A percentile compares a stretch with the other conserved stretches of the same genome.
Evolutionary conservation across 305 asterid species (phyloP).

Genomic region (Caryopteris hybrid): DNA sequence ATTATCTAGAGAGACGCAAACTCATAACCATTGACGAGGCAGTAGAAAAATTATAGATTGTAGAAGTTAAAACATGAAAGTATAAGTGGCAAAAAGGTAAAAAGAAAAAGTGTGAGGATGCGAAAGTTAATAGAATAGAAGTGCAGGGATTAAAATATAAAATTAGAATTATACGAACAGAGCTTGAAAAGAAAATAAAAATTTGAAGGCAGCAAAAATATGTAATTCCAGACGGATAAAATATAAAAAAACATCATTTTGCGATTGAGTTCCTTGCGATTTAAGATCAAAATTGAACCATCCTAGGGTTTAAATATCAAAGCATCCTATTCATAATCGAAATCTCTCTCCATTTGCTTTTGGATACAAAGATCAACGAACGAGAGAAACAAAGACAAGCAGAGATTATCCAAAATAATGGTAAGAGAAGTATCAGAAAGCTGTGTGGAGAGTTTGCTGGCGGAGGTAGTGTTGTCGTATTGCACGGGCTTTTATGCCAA

Average conservation of each 20-base stretch:
- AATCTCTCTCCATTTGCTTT: not conserved
- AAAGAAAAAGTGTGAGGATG: too few species aligned
- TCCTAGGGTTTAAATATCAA: not conserved
- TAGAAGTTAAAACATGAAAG: too few species aligned
- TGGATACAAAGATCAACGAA: not conserved
- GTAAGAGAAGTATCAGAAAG: constrained; percentile 61
- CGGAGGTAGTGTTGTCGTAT: constrained; percentile 53
- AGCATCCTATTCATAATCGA: not conserved
- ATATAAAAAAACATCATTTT: too few species aligned
- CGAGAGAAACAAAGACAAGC: not conserved
- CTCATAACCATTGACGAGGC: too few species aligned
- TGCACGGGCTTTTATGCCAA: constrained; percentile 52
- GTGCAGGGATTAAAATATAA: too few species aligned
- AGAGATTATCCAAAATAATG: constrained; percentile 19
- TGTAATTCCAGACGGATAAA: too few species aligned
- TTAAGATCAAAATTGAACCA: not conserved
- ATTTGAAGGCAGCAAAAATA: too few species aligned
- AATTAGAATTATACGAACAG: too few species aligned
- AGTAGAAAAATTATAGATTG: not conserved
- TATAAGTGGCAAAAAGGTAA: too few species aligned
- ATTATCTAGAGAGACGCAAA: not conserved
- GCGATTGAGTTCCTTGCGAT: not conserved
- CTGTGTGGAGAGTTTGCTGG: constrained; percentile 61
- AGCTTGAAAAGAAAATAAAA: too few species aligned
- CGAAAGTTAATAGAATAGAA: too few species aligned